These are phyloP conservation scores for Trypanosoma melophagium DNA, from an alignment of 208 protist genomes.

Conservation along the genomic window DNA sequence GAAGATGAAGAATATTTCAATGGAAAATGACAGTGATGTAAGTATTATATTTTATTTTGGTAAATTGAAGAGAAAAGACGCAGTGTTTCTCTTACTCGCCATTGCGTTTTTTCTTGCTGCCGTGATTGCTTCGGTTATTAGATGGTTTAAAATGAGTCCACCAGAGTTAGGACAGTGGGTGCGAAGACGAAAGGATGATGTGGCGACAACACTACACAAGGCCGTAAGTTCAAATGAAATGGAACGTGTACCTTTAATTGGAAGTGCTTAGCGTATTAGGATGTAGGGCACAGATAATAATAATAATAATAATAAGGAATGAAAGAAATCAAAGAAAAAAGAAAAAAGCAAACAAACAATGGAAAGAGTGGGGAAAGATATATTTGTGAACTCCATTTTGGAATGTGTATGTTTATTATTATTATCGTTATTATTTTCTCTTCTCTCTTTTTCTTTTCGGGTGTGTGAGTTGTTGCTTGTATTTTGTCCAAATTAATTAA, in stretches of 20 bases:
- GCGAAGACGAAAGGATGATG: background rate
- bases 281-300: background rate
- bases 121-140: slow-evolving; percentile 3
- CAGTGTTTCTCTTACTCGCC: slow-evolving; percentile 21
- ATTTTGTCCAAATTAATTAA: no score
- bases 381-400: no score
- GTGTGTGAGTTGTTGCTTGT: no score
- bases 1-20: no score
- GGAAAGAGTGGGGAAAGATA: no score
- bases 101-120: slow-evolving; percentile 26
- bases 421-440: no score
- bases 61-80: background rate
- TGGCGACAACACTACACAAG: background rate
- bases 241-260: slow-evolving; percentile 9
- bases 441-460: no score
- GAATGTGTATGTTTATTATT: no score
- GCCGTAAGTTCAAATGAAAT: background rate
- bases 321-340: background rate
- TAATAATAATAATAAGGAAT: background rate
- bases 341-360: no score
- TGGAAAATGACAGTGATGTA: no score
- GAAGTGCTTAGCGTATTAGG: background rate
- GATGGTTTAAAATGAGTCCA: slow-evolving; percentile 7
- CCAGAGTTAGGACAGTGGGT: background rate
- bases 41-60: background rate